Conservation (phyloP, 768 basidiomycete genomes). For the Lactifluus echinatus region DNA sequence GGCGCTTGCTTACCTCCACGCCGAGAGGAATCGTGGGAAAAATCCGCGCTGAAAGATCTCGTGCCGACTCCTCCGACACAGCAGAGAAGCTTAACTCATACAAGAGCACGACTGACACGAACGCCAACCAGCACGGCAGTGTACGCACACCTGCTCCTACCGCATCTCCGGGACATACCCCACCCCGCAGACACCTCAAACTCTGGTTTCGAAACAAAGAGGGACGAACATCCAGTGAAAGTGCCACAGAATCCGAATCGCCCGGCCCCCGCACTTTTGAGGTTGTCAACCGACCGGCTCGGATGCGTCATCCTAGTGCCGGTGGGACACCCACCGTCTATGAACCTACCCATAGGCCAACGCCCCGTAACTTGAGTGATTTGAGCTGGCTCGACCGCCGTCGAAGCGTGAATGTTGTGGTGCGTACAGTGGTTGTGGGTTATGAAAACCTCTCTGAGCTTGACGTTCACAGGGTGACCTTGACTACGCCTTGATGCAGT, state of each 20-base stretch:
- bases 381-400: slow-evolving; percentile 73
- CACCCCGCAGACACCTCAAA: slow-evolving; percentile 29
- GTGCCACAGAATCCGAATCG: slow-evolving; percentile 23
- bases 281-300: slow-evolving; percentile 42
- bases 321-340: slow-evolving; percentile 34
- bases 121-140: slow-evolving; percentile 17
- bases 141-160: slow-evolving; percentile 25
- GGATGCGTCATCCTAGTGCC: slow-evolving; percentile 43
- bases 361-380: slow-evolving; percentile 54
- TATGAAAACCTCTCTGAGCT: background rate
- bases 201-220: slow-evolving; percentile 32
- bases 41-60: slow-evolving; percentile 19
- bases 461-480: slow-evolving; percentile 50
- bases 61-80: slow-evolving; percentile 32
- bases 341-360: slow-evolving; percentile 33
- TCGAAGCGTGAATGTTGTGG: slow-evolving; percentile 61
- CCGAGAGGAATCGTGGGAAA: slow-evolving; percentile 6
- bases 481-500: slow-evolving; percentile 56
- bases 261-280: slow-evolving; percentile 35
- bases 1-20: slow-evolving; percentile 7
- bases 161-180: slow-evolving; percentile 24
- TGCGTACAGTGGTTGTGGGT: slow-evolving; percentile 30
- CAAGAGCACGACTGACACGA: background rate
- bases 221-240: slow-evolving; percentile 34
- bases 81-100: slow-evolving; percentile 33